Evolutionary conservation across 1,284 basidiomycete species (phyloP).

Genomic region (Takashimella koratensis): DNA sequence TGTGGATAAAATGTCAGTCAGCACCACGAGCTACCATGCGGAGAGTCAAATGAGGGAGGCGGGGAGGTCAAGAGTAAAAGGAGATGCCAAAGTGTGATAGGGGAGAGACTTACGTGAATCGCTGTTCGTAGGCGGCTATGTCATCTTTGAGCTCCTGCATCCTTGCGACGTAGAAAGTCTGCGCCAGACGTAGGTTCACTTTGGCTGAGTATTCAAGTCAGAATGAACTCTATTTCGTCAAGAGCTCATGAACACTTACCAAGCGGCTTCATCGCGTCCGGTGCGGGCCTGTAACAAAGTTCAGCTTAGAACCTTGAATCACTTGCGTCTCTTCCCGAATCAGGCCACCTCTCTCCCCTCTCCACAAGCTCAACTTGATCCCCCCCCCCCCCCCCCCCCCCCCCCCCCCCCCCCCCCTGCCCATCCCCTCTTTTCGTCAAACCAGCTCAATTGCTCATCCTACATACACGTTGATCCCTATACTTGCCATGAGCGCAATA

Average conservation of each 20-base stretch:
- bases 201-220: constrained; percentile 44
- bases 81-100: neutral
- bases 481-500: constrained; percentile 62
- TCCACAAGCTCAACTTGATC: neutral
- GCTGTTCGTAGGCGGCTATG: constrained; percentile 66
- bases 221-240: no score
- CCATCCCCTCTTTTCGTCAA: no score
- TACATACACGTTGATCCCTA: constrained; percentile 63
- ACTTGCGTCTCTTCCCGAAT: no score
- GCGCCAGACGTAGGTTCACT: constrained; percentile 64
- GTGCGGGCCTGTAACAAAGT: constrained; percentile 41
- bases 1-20: no score
- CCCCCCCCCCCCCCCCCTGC: no score
- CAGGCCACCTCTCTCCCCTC: neutral
- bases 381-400: no score
- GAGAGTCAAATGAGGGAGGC: no score
- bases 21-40: neutral
- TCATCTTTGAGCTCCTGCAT: constrained; percentile 64
- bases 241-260: no score
- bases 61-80: neutral
- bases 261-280: constrained; percentile 34
- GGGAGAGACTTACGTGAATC: constrained; percentile 62
- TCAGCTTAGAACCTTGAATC: no score
- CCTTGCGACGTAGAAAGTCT: constrained; percentile 65
- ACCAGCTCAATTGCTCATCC: no score